Percentiles rank a stretch among this genome's conserved stretches.
phyloP scores from a whole-genome alignment of 2,329 filamentous ascomycete genomes.

The Harringtonia aguacate region DNA sequence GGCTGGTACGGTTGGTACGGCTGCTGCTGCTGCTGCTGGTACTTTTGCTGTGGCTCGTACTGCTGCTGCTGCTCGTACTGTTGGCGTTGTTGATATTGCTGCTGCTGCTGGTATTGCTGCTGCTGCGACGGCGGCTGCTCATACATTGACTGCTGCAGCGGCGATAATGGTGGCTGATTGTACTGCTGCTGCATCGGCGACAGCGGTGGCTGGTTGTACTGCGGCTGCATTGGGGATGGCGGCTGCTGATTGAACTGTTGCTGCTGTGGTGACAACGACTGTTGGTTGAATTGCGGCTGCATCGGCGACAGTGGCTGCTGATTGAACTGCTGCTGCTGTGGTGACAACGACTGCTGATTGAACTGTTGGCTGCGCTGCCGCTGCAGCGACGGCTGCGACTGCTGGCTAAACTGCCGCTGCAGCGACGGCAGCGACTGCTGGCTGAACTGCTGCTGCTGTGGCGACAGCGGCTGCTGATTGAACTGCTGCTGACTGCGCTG shows the following conservation, averaged over 20 bases:
- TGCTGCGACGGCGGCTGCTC: background rate
- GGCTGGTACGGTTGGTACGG: too few relatives aligned
- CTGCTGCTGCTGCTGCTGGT: background rate
- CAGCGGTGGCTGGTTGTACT: background rate
- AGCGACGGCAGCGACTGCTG: background rate
- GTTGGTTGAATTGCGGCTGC: background rate
- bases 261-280: background rate
- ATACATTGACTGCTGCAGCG: too few relatives aligned
- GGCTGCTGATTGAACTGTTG: background rate
- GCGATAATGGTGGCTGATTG: too few relatives aligned
- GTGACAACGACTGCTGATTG: background rate
- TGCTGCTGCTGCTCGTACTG: conserved; percentile 1
- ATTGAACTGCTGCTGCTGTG: background rate
- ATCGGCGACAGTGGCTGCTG: too few relatives aligned
- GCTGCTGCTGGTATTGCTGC: background rate
- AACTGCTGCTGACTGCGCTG: too few relatives aligned
- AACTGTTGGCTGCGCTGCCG: too few relatives aligned
- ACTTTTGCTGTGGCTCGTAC: background rate
- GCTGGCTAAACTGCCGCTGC: background rate
- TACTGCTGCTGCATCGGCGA: too few relatives aligned
- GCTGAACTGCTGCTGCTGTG: background rate
- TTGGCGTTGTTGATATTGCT: background rate
- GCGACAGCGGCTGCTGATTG: background rate
- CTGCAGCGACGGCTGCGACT: background rate
- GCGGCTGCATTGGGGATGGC: conserved; percentile 1